Base-by-base conservation (phyloP, 1,139 yeast species). In the Tardiomyces depauwii region DNA sequence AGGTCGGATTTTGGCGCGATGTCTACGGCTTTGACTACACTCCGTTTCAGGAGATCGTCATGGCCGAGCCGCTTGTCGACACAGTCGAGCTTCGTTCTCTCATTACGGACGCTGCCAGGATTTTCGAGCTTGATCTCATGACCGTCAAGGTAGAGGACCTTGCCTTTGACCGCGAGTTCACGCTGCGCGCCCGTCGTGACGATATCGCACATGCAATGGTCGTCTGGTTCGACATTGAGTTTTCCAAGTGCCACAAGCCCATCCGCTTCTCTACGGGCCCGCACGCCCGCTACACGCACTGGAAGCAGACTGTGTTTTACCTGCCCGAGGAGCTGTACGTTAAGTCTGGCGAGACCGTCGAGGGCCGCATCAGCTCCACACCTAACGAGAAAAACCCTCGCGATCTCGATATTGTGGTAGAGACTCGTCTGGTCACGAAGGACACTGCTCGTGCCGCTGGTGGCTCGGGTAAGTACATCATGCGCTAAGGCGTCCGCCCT, bases 251-350 rank as follows among this genome's bases (percentile, higher is more conserved):
- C 48, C 65, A 62, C 47, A 63, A 66, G 54, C 64, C 67, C 19
- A 60, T 68, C 48, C 54, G 55, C 36, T 70, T 71, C 55, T 67
- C 73, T 21, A 71, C 74, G 18, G 74, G 75, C 4, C 74, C 74
- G 6, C 68, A 65, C 44, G 70, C 72, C 27, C 63, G 61, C 47
- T 67, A 67, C 60, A 71, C 74, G 11, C 74, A 70, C 58, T 93
- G 99, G 99, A 93, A 91, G 66, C 98, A 91, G 70, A 85, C 96
- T 18, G 95, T 91, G 1, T 88, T 93, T 68, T 93, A 91, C 67
- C 75, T 91, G 63, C 80, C 78, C 58, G 87, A 86, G 59, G 95
- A 85, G 32, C 68, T 89, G 54, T 84, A 82, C 60, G 70, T 87
- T 54, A 82, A 81, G 61, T 73, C 75, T 54, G 95, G 91, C 48